phyloP scores from a whole-genome alignment of 1,139 yeast species.

The Kodamaea anthophila region DNA sequence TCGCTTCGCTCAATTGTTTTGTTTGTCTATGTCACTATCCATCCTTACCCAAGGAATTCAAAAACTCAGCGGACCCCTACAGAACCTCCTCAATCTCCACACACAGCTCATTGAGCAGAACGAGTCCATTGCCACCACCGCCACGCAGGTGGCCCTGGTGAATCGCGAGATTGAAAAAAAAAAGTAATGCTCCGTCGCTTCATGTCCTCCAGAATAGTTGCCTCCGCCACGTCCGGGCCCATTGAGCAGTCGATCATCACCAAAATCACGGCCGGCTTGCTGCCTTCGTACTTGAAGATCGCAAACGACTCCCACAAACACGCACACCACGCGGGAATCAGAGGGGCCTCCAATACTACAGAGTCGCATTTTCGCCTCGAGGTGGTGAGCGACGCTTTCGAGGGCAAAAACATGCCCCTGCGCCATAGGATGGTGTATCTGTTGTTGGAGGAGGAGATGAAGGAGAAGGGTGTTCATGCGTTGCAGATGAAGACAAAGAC shows the following conservation, averaged over 20 bases:
- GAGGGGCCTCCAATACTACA: constrained; percentile 61
- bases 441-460: constrained; percentile 66
- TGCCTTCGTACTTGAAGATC: constrained; percentile 50
- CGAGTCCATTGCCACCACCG: constrained; percentile 18
- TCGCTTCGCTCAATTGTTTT: too few species aligned
- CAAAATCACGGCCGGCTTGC: constrained; percentile 41
- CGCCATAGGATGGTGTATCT: constrained; percentile 76
- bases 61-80: constrained; percentile 19
- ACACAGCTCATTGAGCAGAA: constrained; percentile 24
- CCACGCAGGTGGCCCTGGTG: constrained; percentile 13
- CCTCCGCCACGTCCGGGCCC: constrained; percentile 35
- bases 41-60: constrained; percentile 4
- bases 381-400: constrained; percentile 65
- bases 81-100: constrained; percentile 21
- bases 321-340: constrained; percentile 80
- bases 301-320: constrained; percentile 85
- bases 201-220: constrained; percentile 8
- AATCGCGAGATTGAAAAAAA: constrained; percentile 4
- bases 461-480: constrained; percentile 76
- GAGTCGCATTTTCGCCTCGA: constrained; percentile 82
- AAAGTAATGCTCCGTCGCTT: constrained; percentile 6
- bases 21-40: too few species aligned
- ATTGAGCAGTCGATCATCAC: constrained; percentile 44
- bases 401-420: constrained; percentile 61
- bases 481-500: constrained; percentile 79